Evolutionary conservation across 1,284 basidiomycete species (phyloP).

Genomic region (Boletus semigastroideus): DNA sequence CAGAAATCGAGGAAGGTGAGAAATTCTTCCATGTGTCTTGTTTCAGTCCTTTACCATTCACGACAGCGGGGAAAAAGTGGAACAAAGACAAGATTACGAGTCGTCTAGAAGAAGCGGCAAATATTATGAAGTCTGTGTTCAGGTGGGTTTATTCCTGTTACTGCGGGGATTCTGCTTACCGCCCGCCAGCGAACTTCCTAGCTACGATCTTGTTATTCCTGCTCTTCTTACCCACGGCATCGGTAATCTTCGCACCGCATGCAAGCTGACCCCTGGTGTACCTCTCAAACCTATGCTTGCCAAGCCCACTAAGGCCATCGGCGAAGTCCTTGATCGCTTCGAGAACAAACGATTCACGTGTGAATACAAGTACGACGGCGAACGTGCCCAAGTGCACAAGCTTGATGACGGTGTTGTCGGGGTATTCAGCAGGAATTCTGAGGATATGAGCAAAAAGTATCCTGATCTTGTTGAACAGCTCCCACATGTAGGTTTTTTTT

Average conservation of each 20-base stretch:
- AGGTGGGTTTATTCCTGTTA: slow-evolving; percentile 52
- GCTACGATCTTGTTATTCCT: slow-evolving; percentile 93
- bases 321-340: slow-evolving; percentile 97
- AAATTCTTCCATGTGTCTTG: not conserved
- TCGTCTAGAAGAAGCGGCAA: slow-evolving; percentile 79
- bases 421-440: slow-evolving; percentile 96
- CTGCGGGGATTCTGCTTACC: slow-evolving; percentile 1
- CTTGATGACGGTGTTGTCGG: slow-evolving; percentile 77
- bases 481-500: slow-evolving; percentile 59
- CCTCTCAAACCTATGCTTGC: slow-evolving; percentile 99
- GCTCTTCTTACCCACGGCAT: slow-evolving; percentile 84
- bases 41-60: slow-evolving; percentile 3
- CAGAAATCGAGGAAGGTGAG: slow-evolving; percentile 69
- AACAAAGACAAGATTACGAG: slow-evolving; percentile 71
- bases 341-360: slow-evolving; percentile 96
- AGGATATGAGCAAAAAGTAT: slow-evolving; percentile 99
- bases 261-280: slow-evolving; percentile 93
- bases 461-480: slow-evolving; percentile 95
- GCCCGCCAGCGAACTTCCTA: slow-evolving; percentile 80
- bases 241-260: slow-evolving; percentile 66
- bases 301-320: slow-evolving; percentile 99
- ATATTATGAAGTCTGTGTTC: slow-evolving; percentile 88
- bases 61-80: slow-evolving; percentile 68
- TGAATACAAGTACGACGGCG: slow-evolving; percentile 99
- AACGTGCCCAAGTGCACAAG: slow-evolving; percentile 89